These are phyloP conservation scores for Penicillium sp. DNA, from an alignment of 2,329 filamentous ascomycete genomes.

Conservation along the genomic window DNA sequence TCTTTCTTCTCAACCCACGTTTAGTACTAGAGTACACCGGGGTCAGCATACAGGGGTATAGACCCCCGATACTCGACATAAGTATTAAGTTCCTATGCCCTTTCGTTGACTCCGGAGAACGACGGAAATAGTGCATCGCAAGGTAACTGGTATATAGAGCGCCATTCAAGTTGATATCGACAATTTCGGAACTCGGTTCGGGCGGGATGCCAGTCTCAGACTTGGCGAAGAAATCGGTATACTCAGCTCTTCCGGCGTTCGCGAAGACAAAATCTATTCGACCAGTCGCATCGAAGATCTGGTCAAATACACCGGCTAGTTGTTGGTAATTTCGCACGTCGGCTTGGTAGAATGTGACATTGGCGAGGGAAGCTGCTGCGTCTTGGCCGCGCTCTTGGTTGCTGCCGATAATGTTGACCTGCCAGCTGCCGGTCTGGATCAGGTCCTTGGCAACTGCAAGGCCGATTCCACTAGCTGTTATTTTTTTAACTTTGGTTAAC, in stretches of 20 bases:
- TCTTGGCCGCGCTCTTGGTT: constrained; percentile 36
- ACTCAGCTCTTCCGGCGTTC: constrained; percentile 50
- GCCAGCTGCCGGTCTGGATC: constrained; percentile 38
- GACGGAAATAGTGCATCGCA: constrained; percentile 44
- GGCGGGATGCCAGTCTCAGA: constrained; percentile 21
- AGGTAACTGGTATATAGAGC: constrained; percentile 44
- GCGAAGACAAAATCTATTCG: constrained; percentile 53
- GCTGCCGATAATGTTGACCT: constrained; percentile 44
- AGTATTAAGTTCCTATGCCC: constrained; percentile 33
- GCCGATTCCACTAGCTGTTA: constrained; percentile 45
- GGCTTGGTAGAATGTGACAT: constrained; percentile 41
- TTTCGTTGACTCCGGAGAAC: constrained; percentile 22
- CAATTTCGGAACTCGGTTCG: constrained; percentile 34
- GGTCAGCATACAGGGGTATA: constrained; percentile 35
- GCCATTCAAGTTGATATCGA: constrained; percentile 45
- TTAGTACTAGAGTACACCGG: constrained; percentile 43
- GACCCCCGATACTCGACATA: constrained; percentile 39
- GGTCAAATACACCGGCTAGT: constrained; percentile 39
- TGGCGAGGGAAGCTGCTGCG: constrained; percentile 26
- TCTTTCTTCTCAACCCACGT: constrained; percentile 20
- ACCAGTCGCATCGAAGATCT: constrained; percentile 35
- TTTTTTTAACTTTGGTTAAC: background rate
- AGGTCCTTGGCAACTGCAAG: constrained; percentile 45
- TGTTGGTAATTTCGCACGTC: constrained; percentile 41
- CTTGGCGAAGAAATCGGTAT: constrained; percentile 42